Evolutionary conservation across 2,329 filamentous ascomycete species (phyloP).

Genomic region (Tolypocladium nubicola): DNA sequence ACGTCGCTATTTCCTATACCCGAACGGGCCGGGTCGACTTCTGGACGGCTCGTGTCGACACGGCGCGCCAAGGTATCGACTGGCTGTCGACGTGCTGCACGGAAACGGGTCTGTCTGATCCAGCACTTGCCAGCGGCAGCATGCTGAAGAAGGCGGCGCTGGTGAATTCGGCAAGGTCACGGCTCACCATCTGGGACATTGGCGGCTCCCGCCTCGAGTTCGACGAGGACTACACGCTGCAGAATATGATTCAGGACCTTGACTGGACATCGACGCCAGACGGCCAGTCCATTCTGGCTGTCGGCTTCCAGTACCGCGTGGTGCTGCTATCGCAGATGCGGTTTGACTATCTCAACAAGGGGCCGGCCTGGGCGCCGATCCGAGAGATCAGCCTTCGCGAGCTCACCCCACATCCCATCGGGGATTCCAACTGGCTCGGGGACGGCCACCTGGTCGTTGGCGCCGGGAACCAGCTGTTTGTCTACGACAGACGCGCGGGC

Average conservation of each 20-base stretch:
- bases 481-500: slow-evolving; percentile 68
- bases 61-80: slow-evolving; percentile 49
- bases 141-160: slow-evolving; percentile 80
- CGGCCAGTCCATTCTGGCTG: slow-evolving; percentile 76
- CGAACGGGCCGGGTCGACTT: slow-evolving; percentile 64
- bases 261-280: slow-evolving; percentile 93
- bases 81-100: slow-evolving; percentile 77
- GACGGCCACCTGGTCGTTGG: slow-evolving; percentile 80
- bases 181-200: slow-evolving; percentile 85
- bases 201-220: slow-evolving; percentile 73
- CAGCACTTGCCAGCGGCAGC: slow-evolving; percentile 73
- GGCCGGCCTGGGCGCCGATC: slow-evolving; percentile 81
- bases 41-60: slow-evolving; percentile 71
- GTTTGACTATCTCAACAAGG: slow-evolving; percentile 82
- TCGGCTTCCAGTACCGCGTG: slow-evolving; percentile 84
- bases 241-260: slow-evolving; percentile 72
- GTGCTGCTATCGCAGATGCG: slow-evolving; percentile 76
- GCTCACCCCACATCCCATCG: slow-evolving; percentile 79
- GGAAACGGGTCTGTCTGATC: slow-evolving; percentile 63
- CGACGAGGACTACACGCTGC: slow-evolving; percentile 59
- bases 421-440: slow-evolving; percentile 84
- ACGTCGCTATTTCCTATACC: slow-evolving; percentile 80
- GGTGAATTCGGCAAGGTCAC: slow-evolving; percentile 61
- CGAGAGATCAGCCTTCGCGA: slow-evolving; percentile 73
- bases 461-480: slow-evolving; percentile 82